phyloP scores from a whole-genome alignment of 331 rosid species.

The Quercus lobata region DNA sequence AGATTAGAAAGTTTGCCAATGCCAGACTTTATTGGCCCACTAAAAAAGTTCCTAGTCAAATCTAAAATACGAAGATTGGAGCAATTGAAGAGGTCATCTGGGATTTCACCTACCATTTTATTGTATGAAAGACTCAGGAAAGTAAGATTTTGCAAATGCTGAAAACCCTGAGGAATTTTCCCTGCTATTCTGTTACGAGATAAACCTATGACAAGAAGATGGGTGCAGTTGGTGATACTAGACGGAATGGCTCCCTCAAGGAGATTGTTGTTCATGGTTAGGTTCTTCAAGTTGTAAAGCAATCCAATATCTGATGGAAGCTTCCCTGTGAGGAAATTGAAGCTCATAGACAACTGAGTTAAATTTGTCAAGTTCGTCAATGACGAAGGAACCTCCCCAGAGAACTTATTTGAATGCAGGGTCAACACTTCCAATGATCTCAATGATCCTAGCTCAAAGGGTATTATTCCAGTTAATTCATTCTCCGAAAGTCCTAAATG shows the following conservation, averaged over 20 bases:
- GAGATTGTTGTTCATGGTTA: slow-evolving; percentile 29
- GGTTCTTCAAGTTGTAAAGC: slow-evolving; percentile 56
- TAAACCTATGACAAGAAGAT: slow-evolving; percentile 40
- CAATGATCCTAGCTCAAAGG: slow-evolving; percentile 59
- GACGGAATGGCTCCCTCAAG: slow-evolving; percentile 64
- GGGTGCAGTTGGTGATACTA: slow-evolving; percentile 64
- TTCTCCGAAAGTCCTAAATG: slow-evolving; percentile 60
- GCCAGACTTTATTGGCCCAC: slow-evolving; percentile 52
- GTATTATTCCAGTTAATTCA: slow-evolving; percentile 55
- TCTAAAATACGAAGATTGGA: slow-evolving; percentile 45
- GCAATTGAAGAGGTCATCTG: slow-evolving; percentile 70
- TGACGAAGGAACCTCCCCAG: slow-evolving; percentile 63
- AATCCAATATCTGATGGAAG: slow-evolving; percentile 62
- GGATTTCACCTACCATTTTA: slow-evolving; percentile 66
- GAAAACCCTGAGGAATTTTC: slow-evolving; percentile 57
- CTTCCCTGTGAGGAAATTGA: slow-evolving; percentile 66
- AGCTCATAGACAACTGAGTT: slow-evolving; percentile 49
- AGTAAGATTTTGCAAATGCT: slow-evolving; percentile 56
- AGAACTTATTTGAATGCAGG: slow-evolving; percentile 57
- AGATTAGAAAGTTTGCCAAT: slow-evolving; percentile 57
- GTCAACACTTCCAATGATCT: slow-evolving; percentile 56
- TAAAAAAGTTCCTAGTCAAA: slow-evolving; percentile 42
- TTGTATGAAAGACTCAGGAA: slow-evolving; percentile 40
- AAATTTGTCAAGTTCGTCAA: slow-evolving; percentile 61
- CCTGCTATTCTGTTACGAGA: slow-evolving; percentile 47